Evolutionary conservation across 2,329 filamentous ascomycete genomes (phyloP).

Genomic region (Colletotrichum sp.): DNA sequence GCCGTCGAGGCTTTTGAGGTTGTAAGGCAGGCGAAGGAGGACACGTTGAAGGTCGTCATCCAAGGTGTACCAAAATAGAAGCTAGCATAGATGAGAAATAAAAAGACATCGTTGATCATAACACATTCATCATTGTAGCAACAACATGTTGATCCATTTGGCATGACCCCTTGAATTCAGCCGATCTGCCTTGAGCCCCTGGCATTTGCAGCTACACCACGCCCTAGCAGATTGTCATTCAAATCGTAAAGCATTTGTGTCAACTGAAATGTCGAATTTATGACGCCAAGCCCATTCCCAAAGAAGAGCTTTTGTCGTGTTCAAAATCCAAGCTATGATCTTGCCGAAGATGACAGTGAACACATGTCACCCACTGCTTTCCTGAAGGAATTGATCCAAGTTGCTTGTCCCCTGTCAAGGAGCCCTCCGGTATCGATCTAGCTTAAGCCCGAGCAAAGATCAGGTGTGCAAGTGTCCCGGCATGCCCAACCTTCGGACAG

Average conservation of each 20-base stretch:
- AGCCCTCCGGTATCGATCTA: no score
- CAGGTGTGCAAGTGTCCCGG: background rate
- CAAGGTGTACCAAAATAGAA: constrained; percentile 36
- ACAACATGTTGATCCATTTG: background rate
- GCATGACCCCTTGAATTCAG: no score
- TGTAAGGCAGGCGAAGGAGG: constrained; percentile 70
- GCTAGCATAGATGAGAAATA: background rate
- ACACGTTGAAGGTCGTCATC: constrained; percentile 73
- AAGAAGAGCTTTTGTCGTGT: no score
- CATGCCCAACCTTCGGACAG: background rate
- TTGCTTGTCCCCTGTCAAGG: background rate
- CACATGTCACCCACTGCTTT: background rate
- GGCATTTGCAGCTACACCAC: no score
- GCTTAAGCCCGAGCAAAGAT: background rate
- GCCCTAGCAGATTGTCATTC: no score
- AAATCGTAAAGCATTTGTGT: no score
- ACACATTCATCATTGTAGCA: background rate
- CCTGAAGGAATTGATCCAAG: background rate
- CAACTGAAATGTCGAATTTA: no score
- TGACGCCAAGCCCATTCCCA: no score
- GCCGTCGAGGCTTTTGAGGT: constrained; percentile 71
- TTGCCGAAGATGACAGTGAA: no score
- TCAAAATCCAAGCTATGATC: no score
- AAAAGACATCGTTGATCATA: background rate
- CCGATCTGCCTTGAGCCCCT: no score